A percentile compares a stretch with the other conserved stretches of the same genome.
phyloP scores from a whole-genome alignment of 2,329 filamentous ascomycete genomes.

The Trichoderma sp. region DNA sequence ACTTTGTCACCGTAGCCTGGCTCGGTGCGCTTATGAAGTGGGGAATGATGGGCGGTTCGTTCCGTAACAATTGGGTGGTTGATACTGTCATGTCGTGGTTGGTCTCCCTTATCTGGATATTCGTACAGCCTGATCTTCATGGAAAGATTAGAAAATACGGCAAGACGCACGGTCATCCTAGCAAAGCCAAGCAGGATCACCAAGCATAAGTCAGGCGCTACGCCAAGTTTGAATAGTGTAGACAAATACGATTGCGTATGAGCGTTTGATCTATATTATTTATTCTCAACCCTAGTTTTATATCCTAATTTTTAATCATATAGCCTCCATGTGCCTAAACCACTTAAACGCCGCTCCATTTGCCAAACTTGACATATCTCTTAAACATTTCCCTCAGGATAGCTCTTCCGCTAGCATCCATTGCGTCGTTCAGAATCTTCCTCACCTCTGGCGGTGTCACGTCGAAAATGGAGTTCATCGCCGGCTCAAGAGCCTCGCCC shows the following conservation, averaged over 20 bases:
- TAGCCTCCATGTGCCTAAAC: neutral
- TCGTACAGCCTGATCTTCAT: slow-evolving; percentile 56
- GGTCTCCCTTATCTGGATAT: slow-evolving; percentile 54
- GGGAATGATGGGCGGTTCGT: slow-evolving; percentile 52
- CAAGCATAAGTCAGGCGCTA: neutral
- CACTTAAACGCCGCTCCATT: slow-evolving; percentile 58
- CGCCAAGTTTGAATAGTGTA: neutral
- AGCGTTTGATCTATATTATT: slow-evolving; percentile 1
- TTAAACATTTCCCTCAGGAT: slow-evolving; percentile 59
- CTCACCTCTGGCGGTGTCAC: slow-evolving; percentile 55
- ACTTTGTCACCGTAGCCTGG: slow-evolving; percentile 72
- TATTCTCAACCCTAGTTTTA: neutral
- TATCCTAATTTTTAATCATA: slow-evolving; percentile 7
- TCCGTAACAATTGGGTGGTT: slow-evolving; percentile 58
- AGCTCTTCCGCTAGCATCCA: slow-evolving; percentile 59
- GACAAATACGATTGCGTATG: neutral
- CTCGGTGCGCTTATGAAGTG: slow-evolving; percentile 72
- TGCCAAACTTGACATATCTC: slow-evolving; percentile 61
- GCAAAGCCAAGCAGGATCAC: slow-evolving; percentile 41
- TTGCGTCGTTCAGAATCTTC: slow-evolving; percentile 57
- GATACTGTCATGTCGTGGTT: slow-evolving; percentile 59
- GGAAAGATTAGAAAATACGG: slow-evolving; percentile 56
- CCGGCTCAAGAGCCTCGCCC: slow-evolving; percentile 56
- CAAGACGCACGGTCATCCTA: slow-evolving; percentile 59
- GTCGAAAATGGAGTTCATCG: slow-evolving; percentile 57